Percentiles rank a stretch among this genome's conserved stretches.
Evolutionary conservation across 345 rosid species (phyloP).

Genomic region (Camelina laxa): DNA sequence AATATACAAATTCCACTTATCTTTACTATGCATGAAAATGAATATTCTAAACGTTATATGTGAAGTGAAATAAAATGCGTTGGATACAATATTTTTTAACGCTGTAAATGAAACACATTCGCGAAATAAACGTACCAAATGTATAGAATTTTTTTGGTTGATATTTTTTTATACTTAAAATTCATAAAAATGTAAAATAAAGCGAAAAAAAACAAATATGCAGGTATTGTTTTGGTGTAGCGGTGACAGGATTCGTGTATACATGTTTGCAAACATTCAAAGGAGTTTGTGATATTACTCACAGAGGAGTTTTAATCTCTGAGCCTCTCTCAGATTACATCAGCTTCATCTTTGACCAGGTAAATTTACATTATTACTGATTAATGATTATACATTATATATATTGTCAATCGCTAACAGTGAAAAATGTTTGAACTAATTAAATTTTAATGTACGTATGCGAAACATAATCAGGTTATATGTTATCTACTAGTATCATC

Average conservation of each 20-base stretch:
- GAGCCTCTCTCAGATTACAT: slow-evolving; percentile 65
- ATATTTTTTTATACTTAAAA: neutral
- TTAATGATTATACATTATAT: neutral
- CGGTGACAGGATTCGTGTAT: slow-evolving; percentile 55
- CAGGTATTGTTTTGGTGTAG: slow-evolving; percentile 70
- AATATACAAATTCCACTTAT: neutral
- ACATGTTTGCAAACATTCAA: slow-evolving; percentile 70
- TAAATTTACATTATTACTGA: slow-evolving; percentile 11
- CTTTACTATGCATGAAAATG: neutral
- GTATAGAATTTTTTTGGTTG: neutral
- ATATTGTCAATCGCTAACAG: neutral
- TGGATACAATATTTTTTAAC: neutral
- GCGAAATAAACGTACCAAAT: neutral
- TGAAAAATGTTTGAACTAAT: slow-evolving; percentile 9
- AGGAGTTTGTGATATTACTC: slow-evolving; percentile 69
- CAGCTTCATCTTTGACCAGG: slow-evolving; percentile 78
- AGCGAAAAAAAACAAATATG: neutral
- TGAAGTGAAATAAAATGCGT: neutral
- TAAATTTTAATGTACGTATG: neutral
- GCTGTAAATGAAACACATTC: neutral
- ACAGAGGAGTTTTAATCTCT: slow-evolving; percentile 67
- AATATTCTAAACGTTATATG: neutral
- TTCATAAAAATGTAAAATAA: neutral
- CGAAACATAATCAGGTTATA: slow-evolving; percentile 48
- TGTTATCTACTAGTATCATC: slow-evolving; percentile 73